These are phyloP conservation scores for Didymella sp. DNA, from an alignment of 2,329 filamentous ascomycete species.

Conservation along the genomic window DNA sequence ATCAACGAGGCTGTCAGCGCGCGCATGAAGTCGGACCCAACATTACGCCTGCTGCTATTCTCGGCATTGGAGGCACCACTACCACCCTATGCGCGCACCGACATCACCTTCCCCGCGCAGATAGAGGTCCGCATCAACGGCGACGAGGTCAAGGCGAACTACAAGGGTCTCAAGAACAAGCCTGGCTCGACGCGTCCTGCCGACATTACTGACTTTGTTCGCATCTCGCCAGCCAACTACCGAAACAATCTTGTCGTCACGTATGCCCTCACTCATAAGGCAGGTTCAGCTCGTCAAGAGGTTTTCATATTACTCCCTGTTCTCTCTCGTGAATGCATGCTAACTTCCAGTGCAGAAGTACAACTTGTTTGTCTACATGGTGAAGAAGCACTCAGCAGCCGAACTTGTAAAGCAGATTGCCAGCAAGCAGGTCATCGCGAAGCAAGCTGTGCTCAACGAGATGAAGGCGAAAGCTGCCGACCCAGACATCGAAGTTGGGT, in stretches of 20 bases:
- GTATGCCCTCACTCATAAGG: constrained; percentile 91
- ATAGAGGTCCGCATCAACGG: constrained; percentile 91
- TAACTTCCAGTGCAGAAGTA: constrained; percentile 49
- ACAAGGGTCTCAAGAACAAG: constrained; percentile 94
- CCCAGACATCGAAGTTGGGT: constrained; percentile 86
- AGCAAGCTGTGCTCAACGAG: constrained; percentile 81
- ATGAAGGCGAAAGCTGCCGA: constrained; percentile 83
- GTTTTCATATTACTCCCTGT: constrained; percentile 21
- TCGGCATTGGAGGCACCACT: constrained; percentile 68
- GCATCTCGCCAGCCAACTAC: constrained; percentile 71
- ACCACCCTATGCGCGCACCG: constrained; percentile 52
- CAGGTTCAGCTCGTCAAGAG: constrained; percentile 51
- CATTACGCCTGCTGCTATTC: constrained; percentile 79
- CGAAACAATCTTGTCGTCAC: constrained; percentile 82
- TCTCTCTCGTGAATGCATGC: constrained; percentile 1
- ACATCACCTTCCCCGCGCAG: constrained; percentile 90
- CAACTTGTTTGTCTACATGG: constrained; percentile 73
- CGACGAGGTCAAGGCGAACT: constrained; percentile 88
- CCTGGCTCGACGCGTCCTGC: constrained; percentile 92
- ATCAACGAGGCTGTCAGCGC: constrained; percentile 62
- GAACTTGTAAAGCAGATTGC: constrained; percentile 74
- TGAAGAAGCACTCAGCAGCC: constrained; percentile 73
- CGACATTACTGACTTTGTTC: constrained; percentile 82
- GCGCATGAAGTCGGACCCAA: constrained; percentile 66
- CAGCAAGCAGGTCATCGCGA: constrained; percentile 74